Percentiles rank a stretch among this genome's conserved stretches.
Evolutionary conservation across 2,329 filamentous ascomycete genomes (phyloP).

Genomic region (Graphilbum sp.): DNA sequence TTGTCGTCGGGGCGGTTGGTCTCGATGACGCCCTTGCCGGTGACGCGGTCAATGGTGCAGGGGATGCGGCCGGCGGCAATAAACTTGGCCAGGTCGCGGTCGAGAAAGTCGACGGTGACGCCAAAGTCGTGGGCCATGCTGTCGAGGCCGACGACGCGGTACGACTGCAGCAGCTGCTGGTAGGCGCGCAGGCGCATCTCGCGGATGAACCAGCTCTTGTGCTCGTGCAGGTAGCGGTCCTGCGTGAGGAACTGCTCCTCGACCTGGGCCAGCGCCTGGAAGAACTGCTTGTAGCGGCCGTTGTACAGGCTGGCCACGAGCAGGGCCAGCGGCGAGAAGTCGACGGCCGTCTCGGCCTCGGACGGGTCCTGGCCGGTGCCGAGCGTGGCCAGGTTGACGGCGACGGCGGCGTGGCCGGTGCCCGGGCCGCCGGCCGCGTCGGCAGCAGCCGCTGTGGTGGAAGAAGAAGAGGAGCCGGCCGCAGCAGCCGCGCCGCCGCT

Average conservation of each 20-base stretch:
- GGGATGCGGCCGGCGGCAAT: slow-evolving; percentile 88
- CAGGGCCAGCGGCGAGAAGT: slow-evolving; percentile 76
- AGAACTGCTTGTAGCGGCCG: slow-evolving; percentile 89
- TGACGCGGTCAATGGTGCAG: slow-evolving; percentile 94
- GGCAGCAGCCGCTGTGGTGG: too few relatives aligned
- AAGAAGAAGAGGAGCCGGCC: too few relatives aligned
- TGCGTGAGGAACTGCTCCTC: slow-evolving; percentile 89
- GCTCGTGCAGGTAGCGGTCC: slow-evolving; percentile 90
- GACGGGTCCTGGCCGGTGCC: slow-evolving; percentile 53
- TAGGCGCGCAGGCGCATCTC: slow-evolving; percentile 97
- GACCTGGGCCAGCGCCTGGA: slow-evolving; percentile 72
- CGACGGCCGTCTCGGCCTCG: slow-evolving; percentile 65
- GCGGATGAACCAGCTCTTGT: slow-evolving; percentile 91
- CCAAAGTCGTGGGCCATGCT: slow-evolving; percentile 98
- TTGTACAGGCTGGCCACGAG: slow-evolving; percentile 85
- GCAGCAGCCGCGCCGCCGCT: slow-evolving; percentile 46
- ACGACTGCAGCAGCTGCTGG: slow-evolving; percentile 92
- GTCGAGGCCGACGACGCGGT: slow-evolving; percentile 87
- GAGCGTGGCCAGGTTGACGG: slow-evolving; percentile 78
- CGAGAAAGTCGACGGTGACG: slow-evolving; percentile 88
- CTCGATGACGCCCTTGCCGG: slow-evolving; percentile 92
- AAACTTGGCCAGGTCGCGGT: slow-evolving; percentile 91
- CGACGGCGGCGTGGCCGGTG: slow-evolving; percentile 37
- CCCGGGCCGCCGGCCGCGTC: slow-evolving; percentile 4
- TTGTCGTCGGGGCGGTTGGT: slow-evolving; percentile 97